Evolutionary conservation across 169 alveolate genomes (phyloP).

Genomic region (Plasmodium falciparum): DNA sequence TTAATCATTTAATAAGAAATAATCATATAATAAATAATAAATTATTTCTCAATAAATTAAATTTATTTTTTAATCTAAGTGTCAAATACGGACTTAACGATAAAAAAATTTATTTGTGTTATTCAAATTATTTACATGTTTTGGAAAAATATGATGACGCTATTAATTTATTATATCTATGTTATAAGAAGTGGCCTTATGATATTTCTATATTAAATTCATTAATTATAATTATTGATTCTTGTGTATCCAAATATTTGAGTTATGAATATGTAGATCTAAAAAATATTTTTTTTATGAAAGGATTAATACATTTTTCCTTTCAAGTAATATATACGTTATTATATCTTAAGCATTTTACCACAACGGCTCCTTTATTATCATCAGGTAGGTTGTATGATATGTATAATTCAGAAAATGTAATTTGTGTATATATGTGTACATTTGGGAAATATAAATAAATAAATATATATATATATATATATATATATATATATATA

Average conservation of each 20-base stretch:
- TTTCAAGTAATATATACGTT: conserved; percentile 27
- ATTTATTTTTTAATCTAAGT: conserved; percentile 60
- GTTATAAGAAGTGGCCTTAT: conserved; percentile 54
- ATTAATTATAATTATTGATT: conserved; percentile 63
- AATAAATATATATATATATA: neutral
- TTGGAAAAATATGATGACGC: conserved; percentile 56
- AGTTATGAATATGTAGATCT: conserved; percentile 65
- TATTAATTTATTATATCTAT: conserved; percentile 25
- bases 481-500: neutral
- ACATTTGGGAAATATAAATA: neutral
- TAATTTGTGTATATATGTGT: too few relatives aligned
- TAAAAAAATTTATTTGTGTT: conserved; percentile 27
- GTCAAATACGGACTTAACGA: conserved; percentile 55
- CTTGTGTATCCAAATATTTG: conserved; percentile 65
- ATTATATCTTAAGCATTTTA: conserved; percentile 24
- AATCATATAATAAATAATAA: conserved; percentile 43
- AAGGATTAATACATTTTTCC: conserved; percentile 40
- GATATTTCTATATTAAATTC: conserved; percentile 44
- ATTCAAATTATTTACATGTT: conserved; percentile 60
- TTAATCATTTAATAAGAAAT: conserved; percentile 62
- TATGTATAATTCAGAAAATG: too few relatives aligned
- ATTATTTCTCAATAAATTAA: conserved; percentile 63
- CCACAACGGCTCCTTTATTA: conserved; percentile 27
- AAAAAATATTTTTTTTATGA: conserved; percentile 43
- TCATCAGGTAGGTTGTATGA: conserved; percentile 18